Percentiles rank a stretch among this genome's conserved stretches.
Evolutionary conservation across 257 asterid genomes (phyloP).

Genomic region (Capsicum rhomboideum): DNA sequence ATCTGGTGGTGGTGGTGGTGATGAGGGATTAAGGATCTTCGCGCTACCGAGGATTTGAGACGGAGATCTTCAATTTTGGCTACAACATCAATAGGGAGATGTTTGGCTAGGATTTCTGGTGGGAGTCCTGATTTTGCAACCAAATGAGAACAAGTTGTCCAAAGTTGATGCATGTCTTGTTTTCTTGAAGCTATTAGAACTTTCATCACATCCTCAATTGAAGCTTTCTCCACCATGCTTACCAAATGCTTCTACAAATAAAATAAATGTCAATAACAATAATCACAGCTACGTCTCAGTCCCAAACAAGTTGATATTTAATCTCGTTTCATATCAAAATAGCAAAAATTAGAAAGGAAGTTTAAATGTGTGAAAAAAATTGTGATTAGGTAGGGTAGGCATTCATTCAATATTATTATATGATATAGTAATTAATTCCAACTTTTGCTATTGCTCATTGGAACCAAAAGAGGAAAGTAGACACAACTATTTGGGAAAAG

Average conservation of each 20-base stretch:
- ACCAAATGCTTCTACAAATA: constrained; percentile 61
- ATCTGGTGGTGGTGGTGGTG: constrained; percentile 38
- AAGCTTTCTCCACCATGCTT: constrained; percentile 84
- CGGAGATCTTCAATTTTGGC: constrained; percentile 87
- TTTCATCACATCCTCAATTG: constrained; percentile 90
- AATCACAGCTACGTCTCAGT: not conserved
- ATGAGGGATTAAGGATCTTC: constrained; percentile 47
- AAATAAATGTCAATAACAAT: not conserved
- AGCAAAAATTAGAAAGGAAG: not conserved
- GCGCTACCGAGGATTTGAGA: constrained; percentile 54
- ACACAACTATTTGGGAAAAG: constrained; percentile 22
- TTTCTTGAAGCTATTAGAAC: constrained; percentile 79
- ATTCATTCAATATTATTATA: constrained; percentile 10
- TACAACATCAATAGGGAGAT: constrained; percentile 73
- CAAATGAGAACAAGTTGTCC: constrained; percentile 82
- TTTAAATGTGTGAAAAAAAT: not conserved
- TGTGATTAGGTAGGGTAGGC: constrained; percentile 4
- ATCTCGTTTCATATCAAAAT: not conserved
- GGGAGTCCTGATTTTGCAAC: constrained; percentile 91
- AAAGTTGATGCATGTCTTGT: constrained; percentile 82
- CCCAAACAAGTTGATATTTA: not conserved
- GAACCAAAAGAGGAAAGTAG: constrained; percentile 47
- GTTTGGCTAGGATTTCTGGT: constrained; percentile 71
- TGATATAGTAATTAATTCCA: not conserved
- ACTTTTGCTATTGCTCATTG: constrained; percentile 3